These are phyloP conservation scores for Botrytis cinerea DNA, from an alignment of 2,329 filamentous ascomycete species.

Conservation along the genomic window DNA sequence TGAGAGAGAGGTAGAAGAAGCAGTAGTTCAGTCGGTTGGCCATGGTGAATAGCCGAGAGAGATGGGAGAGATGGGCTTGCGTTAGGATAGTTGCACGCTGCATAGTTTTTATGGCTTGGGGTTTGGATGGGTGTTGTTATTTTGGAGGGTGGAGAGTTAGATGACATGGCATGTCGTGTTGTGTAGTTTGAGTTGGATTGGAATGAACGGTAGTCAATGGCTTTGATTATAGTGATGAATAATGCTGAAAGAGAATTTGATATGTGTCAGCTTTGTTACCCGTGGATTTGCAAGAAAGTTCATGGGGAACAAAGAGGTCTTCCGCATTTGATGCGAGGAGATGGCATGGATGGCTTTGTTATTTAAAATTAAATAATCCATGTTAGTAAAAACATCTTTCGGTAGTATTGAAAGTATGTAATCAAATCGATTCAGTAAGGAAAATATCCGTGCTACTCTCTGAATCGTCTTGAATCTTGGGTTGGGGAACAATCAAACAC, in stretches of 20 bases:
- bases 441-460: rapidly evolving
- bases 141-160: not conserved
- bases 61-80: not conserved
- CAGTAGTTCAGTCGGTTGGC: not conserved
- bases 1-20: not conserved
- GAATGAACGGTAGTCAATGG: not conserved
- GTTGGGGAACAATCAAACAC: not conserved
- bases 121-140: not conserved
- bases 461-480: rapidly evolving
- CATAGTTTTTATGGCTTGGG: not conserved
- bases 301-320: not conserved
- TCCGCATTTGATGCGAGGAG: not conserved
- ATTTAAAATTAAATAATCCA: not conserved
- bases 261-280: not conserved
- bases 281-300: not conserved
- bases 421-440: not conserved
- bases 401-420: not conserved
- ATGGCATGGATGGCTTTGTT: not conserved
- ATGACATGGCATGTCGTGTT: not conserved
- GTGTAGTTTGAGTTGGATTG: not conserved
- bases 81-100: not conserved
- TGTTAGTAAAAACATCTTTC: not conserved
- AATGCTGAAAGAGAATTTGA: not conserved
- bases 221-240: not conserved
- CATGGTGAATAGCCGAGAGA: not conserved